phyloP scores from a whole-genome alignment of 345 rosid species.

The Pistacia vera region DNA sequence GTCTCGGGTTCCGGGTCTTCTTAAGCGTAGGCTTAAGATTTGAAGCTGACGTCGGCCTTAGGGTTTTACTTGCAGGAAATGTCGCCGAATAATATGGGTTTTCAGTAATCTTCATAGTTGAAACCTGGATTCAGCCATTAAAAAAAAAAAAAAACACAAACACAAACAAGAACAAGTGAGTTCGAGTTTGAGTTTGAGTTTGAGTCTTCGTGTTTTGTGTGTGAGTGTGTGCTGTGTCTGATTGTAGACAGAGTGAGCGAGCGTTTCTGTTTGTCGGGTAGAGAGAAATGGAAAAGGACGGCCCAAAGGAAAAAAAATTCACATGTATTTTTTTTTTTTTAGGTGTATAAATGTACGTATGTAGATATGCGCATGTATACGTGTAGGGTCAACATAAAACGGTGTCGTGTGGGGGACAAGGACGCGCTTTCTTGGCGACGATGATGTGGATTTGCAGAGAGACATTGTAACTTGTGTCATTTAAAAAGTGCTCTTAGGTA shows the following conservation, averaged over 20 bases:
- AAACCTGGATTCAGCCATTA: constrained; percentile 23
- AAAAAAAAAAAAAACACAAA: neutral
- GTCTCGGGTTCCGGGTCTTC: constrained; percentile 47
- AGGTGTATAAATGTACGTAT: too few species aligned
- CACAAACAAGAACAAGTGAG: neutral
- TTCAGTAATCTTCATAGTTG: constrained; percentile 72
- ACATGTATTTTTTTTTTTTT: neutral
- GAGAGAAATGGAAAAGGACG: neutral
- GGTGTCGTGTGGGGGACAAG: constrained; percentile 4
- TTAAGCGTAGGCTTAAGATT: constrained; percentile 67
- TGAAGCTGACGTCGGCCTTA: constrained; percentile 32
- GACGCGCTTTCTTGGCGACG: constrained; percentile 5
- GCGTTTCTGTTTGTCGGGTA: neutral
- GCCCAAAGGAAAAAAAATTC: neutral
- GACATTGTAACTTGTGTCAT: constrained; percentile 7
- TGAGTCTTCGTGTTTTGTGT: constrained; percentile 6
- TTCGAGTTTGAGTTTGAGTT: too few species aligned
- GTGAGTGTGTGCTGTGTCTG: neutral
- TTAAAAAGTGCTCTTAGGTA: too few species aligned
- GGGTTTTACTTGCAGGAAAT: constrained; percentile 2
- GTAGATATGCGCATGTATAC: neutral
- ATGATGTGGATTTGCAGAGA: constrained; percentile 19
- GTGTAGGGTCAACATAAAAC: constrained; percentile 22
- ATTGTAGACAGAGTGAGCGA: constrained; percentile 9
- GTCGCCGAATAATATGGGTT: constrained; percentile 44